Base-by-base conservation (phyloP, 371 early-diverging fungal genomes). In the Enteropsectra breve region DNA sequence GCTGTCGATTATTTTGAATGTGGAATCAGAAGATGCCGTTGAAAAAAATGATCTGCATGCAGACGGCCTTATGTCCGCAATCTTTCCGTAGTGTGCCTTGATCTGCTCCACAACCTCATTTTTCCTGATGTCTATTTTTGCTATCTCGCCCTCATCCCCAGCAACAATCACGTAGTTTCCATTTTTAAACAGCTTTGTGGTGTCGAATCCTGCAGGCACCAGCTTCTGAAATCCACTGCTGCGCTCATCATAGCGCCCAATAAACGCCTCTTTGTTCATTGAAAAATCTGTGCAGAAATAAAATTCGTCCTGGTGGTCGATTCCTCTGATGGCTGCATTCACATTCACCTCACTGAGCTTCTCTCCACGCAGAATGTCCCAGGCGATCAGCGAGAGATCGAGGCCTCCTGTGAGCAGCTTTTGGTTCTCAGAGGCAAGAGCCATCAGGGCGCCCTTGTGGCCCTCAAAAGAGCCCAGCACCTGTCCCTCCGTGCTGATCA, bases 401-500 rank as follows among this genome's bases (percentile, higher is more conserved):
- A 92, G 94, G 0, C 92, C 85, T 40, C 89, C 97, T 18, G 97
- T 90, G 45, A 89, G 78, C 37, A 91, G 72, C 0, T 86, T 85
- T 70, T 87, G 86, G 0, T 82, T 75, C 11, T 84, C 84, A 65
- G 88, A 82, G 13, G 75, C 59, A 43, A 89, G 68, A 1, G 88
- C 85, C 88, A 91, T 90, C 61, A 96, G 83, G 62, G 94, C 84
- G 78, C 98, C 98, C 74, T 83, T 77, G 79, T 96, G 95, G 18
- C 92, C 94, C 48, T 86, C 80, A 79, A 88, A 96, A 33, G 89
- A 88, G 48, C 97, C 97, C 21, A 94, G 82, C 50, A 90, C 86
- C 82, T 94, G 92, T 69, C 97, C 97, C 75, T 91, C 92, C 80
- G 92, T 86, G 76, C 87, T 90, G 90, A 93, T 94, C 53, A 90